A percentile compares a stretch with the other conserved stretches of the same genome.
phyloP scores from a whole-genome alignment of 2,329 filamentous ascomycete species.

The Cryphonectria parasitica region DNA sequence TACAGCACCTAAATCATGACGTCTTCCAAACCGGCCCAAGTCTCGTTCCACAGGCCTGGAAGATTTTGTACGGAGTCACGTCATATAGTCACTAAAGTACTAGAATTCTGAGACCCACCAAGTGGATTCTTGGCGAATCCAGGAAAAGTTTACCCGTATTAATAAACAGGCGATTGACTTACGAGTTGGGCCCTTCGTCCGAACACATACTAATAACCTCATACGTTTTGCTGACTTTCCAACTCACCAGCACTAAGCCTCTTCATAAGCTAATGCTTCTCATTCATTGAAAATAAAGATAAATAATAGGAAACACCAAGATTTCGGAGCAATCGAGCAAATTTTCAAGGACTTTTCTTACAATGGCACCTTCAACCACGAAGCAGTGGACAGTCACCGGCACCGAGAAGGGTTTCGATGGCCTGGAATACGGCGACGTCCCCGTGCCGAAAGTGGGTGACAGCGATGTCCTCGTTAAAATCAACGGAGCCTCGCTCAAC shows the following conservation, averaged over 20 bases:
- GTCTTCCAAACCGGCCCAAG: neutral
- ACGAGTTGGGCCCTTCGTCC: neutral
- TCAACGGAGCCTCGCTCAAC: conserved; percentile 57
- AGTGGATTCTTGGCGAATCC: neutral
- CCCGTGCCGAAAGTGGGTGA: conserved; percentile 66
- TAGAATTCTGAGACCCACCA: neutral
- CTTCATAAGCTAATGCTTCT: neutral
- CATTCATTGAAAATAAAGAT: too few relatives aligned
- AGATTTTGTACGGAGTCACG: neutral
- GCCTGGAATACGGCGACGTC: conserved; percentile 58
- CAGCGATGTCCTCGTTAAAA: conserved; percentile 72
- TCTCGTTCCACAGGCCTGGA: neutral
- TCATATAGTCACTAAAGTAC: neutral
- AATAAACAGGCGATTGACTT: neutral
- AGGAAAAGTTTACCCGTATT: neutral
- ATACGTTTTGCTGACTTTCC: neutral
- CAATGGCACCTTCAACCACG: conserved; percentile 44
- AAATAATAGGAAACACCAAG: neutral
- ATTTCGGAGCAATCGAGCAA: neutral
- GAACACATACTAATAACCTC: neutral
- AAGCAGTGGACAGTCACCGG: conserved; percentile 61
- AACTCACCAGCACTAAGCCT: neutral
- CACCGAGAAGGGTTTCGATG: conserved; percentile 60
- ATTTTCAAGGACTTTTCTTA: neutral
- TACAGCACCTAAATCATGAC: neutral